Base-by-base conservation (phyloP, 805 yeast genomes). In the Isabelozyma gotoi region DNA sequence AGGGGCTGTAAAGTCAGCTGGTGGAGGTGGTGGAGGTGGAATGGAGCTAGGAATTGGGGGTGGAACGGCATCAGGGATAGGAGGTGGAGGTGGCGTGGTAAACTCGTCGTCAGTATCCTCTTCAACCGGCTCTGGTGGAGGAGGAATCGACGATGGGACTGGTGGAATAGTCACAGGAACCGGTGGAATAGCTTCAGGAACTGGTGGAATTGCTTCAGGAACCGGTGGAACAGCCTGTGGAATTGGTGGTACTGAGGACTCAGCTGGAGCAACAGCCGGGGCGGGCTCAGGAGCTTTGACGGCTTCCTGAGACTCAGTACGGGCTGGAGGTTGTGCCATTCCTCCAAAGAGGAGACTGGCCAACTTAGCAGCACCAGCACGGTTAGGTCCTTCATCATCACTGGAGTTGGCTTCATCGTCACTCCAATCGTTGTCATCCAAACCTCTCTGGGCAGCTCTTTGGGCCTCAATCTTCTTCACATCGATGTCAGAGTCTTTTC, bases 371-470 rank as follows among this genome's bases (percentile, higher is more conserved):
- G 82, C 82, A 33, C 80, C 82, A 0, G 76, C 74, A 39, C 74
- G 62, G 43, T 75, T 70, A 16, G 63, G 81, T 56, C 52, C 73
- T 41, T 71, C 77, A 39, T 77, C 82, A 40, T 76, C 80, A 11
- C 77, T 78, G 11, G 68, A 68, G 37, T 59, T 62, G 15, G 67
- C 73, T 19, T 62, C 61, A 21, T 65, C 52, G 41, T 76, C 80
- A 47, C 80, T 80, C 67, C 76, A 77, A 43, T 67, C 81, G 40
- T 66, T 71, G 19, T 57, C 63, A 7, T 66, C 65, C 34, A 67
- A 54, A 3, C 84, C 84, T 62, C 91, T 73, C 59, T 86, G 92
- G 6, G 87, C 79, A 19, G 77, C 80, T 62, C 94, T 73, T 62
- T 85, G 91, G 2, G 83, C 84, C 43, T 81, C 84, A 20, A 85